Conservation (phyloP, 129 eudicot genomes). For the Calendula officinalis region DNA sequence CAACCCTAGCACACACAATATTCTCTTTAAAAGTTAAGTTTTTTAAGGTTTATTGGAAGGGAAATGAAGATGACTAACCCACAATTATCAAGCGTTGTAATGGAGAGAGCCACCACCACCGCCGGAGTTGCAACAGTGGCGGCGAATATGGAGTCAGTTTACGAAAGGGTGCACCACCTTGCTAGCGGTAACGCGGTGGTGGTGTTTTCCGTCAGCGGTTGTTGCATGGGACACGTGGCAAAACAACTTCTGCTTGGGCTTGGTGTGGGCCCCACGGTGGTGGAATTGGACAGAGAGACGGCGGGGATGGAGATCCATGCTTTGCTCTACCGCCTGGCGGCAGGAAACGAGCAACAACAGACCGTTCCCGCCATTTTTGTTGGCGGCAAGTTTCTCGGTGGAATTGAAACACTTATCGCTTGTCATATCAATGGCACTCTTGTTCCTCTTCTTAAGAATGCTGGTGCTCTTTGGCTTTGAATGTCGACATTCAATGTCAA, state of each 20-base stretch:
- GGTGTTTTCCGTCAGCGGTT: constrained; percentile 62
- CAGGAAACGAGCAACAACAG: constrained; percentile 34
- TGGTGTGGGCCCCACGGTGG: constrained; percentile 73
- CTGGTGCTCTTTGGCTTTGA: constrained; percentile 96
- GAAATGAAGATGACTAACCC: constrained; percentile 50
- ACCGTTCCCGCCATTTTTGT: constrained; percentile 75
- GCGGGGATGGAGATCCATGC: constrained; percentile 54
- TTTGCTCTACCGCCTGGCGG: constrained; percentile 48
- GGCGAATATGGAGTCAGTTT: constrained; percentile 36
- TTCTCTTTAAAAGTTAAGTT: not conserved
- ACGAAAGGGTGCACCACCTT: constrained; percentile 51
- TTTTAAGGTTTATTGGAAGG: not conserved
- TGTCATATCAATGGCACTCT: constrained; percentile 84
- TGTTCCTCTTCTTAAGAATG: constrained; percentile 89
- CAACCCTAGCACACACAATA: not conserved
- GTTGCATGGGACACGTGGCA: constrained; percentile 96
- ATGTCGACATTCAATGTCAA: not conserved
- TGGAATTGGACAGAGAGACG: constrained; percentile 59
- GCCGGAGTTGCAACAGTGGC: constrained; percentile 8
- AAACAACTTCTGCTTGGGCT: constrained; percentile 78
- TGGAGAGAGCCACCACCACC: constrained; percentile 30
- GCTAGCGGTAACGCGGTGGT: constrained; percentile 82
- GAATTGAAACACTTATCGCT: constrained; percentile 74
- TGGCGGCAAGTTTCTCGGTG: constrained; percentile 86
- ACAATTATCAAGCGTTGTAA: constrained; percentile 31